These are phyloP conservation scores for Bocquillonia castaneifolia DNA, from an alignment of 441 rosid genomes.

Conservation along the genomic window DNA sequence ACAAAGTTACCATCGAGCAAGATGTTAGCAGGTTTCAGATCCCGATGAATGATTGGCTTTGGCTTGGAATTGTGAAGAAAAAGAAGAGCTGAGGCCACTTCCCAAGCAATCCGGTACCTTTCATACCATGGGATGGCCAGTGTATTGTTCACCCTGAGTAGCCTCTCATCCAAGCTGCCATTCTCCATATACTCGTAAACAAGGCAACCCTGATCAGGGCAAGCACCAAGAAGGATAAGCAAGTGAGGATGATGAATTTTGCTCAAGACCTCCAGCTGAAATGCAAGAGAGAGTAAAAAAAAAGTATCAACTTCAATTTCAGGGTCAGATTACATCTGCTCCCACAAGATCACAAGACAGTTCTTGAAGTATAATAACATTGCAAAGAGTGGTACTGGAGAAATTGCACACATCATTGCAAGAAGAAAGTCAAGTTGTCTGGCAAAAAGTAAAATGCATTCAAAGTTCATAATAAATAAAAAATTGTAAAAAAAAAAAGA, in stretches of 20 bases:
- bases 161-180: conserved; percentile 75
- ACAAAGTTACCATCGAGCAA: conserved; percentile 73
- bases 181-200: conserved; percentile 87
- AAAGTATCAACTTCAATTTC: conserved; percentile 17
- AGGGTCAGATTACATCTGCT: background rate
- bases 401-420: background rate
- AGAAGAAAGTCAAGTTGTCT: background rate
- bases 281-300: conserved; percentile 14
- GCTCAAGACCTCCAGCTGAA: conserved; percentile 80
- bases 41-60: conserved; percentile 75
- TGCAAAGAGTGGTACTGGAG: background rate
- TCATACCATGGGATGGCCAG: conserved; percentile 81
- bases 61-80: conserved; percentile 84
- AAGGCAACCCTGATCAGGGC: conserved; percentile 65
- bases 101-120: conserved; percentile 79
- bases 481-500: background rate
- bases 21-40: conserved; percentile 89
- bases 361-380: background rate
- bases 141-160: conserved; percentile 41
- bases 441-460: no score
- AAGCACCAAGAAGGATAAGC: conserved; percentile 90
- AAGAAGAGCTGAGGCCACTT: conserved; percentile 75
- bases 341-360: background rate
- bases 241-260: conserved; percentile 81
- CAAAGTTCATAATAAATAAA: background rate